These are phyloP conservation scores for Phytophthora capsici DNA, from an alignment of 352 stramenopile species.

Conservation along the genomic window DNA sequence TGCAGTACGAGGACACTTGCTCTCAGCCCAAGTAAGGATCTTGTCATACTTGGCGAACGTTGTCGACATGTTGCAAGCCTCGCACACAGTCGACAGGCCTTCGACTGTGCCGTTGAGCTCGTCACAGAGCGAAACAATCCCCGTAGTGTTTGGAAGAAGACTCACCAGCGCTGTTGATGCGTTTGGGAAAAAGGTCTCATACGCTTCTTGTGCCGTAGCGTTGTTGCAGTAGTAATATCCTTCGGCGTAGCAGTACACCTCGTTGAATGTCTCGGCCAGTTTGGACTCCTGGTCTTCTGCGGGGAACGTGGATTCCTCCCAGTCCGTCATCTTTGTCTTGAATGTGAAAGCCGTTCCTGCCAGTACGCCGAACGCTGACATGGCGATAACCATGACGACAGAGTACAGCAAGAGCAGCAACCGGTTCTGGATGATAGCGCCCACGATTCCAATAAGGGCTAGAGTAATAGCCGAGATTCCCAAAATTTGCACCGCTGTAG, in stretches of 20 bases:
- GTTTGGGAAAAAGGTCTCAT: slow-evolving; percentile 69
- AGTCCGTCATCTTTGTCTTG: slow-evolving; percentile 71
- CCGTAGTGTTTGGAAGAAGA: slow-evolving; percentile 66
- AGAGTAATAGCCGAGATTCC: slow-evolving; percentile 63
- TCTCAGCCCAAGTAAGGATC: slow-evolving; percentile 71
- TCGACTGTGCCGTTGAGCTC: slow-evolving; percentile 38
- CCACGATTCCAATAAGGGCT: slow-evolving; percentile 68
- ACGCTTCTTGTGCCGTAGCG: slow-evolving; percentile 59
- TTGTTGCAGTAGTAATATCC: slow-evolving; percentile 88
- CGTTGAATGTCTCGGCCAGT: slow-evolving; percentile 77
- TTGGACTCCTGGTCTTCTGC: slow-evolving; percentile 56
- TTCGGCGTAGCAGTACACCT: slow-evolving; percentile 87
- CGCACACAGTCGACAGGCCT: slow-evolving; percentile 53
- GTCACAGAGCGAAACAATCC: slow-evolving; percentile 63
- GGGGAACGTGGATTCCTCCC: slow-evolving; percentile 61
- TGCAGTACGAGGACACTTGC: slow-evolving; percentile 60
- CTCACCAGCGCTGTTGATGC: slow-evolving; percentile 40
- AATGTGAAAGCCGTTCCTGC: slow-evolving; percentile 74
- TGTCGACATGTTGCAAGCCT: slow-evolving; percentile 60
- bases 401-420: slow-evolving; percentile 78
- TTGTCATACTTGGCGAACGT: slow-evolving; percentile 72
- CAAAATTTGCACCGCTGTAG: slow-evolving; percentile 57
- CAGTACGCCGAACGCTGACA: slow-evolving; percentile 79
- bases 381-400: slow-evolving; percentile 67
- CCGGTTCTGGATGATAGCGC: slow-evolving; percentile 69